Evolutionary conservation across 768 basidiomycete genomes (phyloP).

Genomic region (Tricholoma sp.): DNA sequence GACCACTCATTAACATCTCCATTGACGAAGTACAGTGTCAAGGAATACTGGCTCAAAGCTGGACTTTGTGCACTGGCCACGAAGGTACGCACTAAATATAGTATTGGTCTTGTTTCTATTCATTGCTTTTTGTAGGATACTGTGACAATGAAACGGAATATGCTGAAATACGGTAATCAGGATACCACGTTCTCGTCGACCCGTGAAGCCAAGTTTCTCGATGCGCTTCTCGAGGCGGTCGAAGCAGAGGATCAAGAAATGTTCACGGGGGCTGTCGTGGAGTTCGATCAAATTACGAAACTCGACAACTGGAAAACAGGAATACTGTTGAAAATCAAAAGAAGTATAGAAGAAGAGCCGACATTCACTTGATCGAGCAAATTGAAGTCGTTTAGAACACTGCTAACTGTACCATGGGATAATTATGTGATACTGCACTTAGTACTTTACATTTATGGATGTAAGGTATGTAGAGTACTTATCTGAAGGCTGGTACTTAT

Average conservation of each 20-base stretch:
- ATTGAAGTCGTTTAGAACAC: background rate
- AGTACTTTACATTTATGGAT: too few relatives aligned
- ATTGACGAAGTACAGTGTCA: conserved; percentile 97
- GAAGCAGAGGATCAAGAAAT: conserved; percentile 45
- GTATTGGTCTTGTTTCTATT: background rate
- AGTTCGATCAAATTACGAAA: conserved; percentile 89
- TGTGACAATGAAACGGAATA: conserved; percentile 76
- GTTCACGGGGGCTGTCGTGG: conserved; percentile 82
- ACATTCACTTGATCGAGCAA: conserved; percentile 27
- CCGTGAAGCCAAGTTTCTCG: conserved; percentile 87
- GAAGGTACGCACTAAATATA: conserved; percentile 48
- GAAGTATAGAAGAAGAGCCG: conserved; percentile 51
- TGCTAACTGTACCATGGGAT: too few relatives aligned
- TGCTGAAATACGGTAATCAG: conserved; percentile 70
- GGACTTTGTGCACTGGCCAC: conserved; percentile 86
- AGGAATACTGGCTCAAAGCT: conserved; percentile 93
- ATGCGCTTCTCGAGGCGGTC: conserved; percentile 69
- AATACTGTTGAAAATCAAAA: conserved; percentile 89
- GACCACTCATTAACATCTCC: conserved; percentile 73
- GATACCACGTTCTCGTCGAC: conserved; percentile 86
- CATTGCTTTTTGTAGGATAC: conserved; percentile 53
- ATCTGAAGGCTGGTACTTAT: too few relatives aligned
- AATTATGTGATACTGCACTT: too few relatives aligned
- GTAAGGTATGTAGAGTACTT: too few relatives aligned
- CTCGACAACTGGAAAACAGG: conserved; percentile 96